These are phyloP conservation scores for Trichomonas tenax DNA, from an alignment of 208 protist species.

Conservation along the genomic window DNA sequence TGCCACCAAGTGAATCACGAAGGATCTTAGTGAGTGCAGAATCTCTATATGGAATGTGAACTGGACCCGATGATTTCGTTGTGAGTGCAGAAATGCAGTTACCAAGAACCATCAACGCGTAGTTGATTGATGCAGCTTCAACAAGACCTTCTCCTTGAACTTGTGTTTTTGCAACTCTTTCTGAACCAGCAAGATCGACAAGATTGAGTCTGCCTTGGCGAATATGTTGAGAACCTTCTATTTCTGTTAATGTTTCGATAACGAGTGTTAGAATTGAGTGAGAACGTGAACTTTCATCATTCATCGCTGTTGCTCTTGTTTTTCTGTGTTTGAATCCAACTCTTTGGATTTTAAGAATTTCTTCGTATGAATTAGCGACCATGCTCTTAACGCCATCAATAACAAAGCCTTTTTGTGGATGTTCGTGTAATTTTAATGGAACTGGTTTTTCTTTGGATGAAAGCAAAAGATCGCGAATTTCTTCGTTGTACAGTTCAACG, in stretches of 20 bases:
- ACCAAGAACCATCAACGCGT: not conserved
- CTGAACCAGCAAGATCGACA: conserved; percentile 33
- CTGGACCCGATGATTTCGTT: not conserved
- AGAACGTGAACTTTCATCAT: not conserved
- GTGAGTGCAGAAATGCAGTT: not conserved
- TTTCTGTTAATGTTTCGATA: conserved; percentile 11
- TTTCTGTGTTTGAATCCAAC: not conserved
- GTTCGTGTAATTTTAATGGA: not conserved
- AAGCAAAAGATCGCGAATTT: conserved; percentile 24
- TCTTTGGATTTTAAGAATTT: not conserved
- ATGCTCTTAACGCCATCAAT: not conserved
- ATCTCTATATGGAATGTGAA: conserved; percentile 61
- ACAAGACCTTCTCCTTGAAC: conserved; percentile 26
- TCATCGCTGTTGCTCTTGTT: not conserved
- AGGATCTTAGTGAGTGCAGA: conserved; percentile 42
- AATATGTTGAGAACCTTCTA: not conserved
- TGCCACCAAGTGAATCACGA: conserved; percentile 44
- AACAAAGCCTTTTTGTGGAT: conserved; percentile 13
- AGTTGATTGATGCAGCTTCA: conserved; percentile 5
- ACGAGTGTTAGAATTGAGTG: not conserved
- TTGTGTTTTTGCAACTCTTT: conserved; percentile 22
- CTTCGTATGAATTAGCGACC: not conserved
- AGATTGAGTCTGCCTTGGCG: conserved; percentile 15
- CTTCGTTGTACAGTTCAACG: conserved; percentile 33
- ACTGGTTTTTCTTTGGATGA: not conserved